Base-by-base conservation (phyloP, 441 rosid genomes). In the Erysimum pusillum region DNA sequence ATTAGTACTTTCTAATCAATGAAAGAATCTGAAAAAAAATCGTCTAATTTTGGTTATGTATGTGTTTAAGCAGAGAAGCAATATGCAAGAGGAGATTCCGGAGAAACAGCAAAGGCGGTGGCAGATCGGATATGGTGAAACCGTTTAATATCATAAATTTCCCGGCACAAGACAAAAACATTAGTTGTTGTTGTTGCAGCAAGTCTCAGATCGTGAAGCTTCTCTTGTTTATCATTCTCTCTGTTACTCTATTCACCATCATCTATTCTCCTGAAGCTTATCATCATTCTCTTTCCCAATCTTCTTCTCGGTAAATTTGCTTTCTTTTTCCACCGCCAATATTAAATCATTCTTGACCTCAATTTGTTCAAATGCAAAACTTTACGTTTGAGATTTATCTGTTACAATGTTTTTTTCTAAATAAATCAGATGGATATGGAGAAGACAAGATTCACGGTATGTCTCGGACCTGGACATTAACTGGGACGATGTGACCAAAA, bases 361-460 rank as follows among this genome's bases (percentile, higher is more conserved):
- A 18, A 45, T 18, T 7, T 42, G 14, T 34, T 45, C 15, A 58
- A 17, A 69, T 42, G 53, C 41, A 39, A 41, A 67, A 2, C 6
- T 3, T 15, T 48, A 32, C 35, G 7, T 22, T 41, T 62, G 15
- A 11, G 11, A 25, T 61, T 15, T 9, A 39, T 7, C 18, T 61
- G 20, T 63, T 41, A 63, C 5, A 8, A 41, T 2, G 9, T 7
- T 22, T 54, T 3, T 22, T 54, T 3, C 22, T 41, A 41, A 20
- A 2, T 7, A 45, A 12, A 48, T n/a, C 57, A 87, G 91, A 56
- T 94, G 98, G 98, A 84, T 94, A 83, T 89, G 98, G 97, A 87
- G 92, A 74, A 87, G 87, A 79, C 67, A 81, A 63, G 96, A 94
- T 79, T 80, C 83, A 18, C 78, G 91, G 15, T 94, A 94, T 41